phyloP scores from a whole-genome alignment of 1,284 basidiomycete genomes.

The Agaricales sp. region DNA sequence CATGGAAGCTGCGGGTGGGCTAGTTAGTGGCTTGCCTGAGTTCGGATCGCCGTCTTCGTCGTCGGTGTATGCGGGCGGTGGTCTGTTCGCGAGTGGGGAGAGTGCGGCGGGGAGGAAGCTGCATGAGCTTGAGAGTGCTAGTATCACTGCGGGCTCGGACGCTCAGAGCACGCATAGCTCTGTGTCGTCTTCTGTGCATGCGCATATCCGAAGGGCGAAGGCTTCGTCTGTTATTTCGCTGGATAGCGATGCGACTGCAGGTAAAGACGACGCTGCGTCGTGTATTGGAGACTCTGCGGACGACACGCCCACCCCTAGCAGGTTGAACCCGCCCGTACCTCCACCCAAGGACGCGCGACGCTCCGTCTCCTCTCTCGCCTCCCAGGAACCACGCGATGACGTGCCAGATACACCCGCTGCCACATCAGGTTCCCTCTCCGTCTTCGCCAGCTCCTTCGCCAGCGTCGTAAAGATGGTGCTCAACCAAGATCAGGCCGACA shows the following conservation, averaged over 20 bases:
- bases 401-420: neutral
- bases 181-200: constrained; percentile 23
- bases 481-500: constrained; percentile 22
- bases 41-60: constrained; percentile 9
- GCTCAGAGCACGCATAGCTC: constrained; percentile 12
- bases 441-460: neutral
- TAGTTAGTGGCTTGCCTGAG: constrained; percentile 28
- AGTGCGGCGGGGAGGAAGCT: constrained; percentile 33
- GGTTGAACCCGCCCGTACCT: constrained; percentile 8
- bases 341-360: constrained; percentile 10
- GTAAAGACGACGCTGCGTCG: constrained; percentile 10
- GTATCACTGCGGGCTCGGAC: constrained; percentile 9
- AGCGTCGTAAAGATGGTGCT: constrained; percentile 21
- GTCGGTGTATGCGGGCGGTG: neutral
- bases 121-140: constrained; percentile 33
- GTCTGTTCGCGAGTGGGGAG: neutral
- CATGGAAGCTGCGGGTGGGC: constrained; percentile 38
- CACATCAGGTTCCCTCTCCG: neutral
- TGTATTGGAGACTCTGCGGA: constrained; percentile 20
- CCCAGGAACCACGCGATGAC: neutral
- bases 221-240: constrained; percentile 21
- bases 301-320: constrained; percentile 1
- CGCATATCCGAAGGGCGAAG: constrained; percentile 27
- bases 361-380: constrained; percentile 24
- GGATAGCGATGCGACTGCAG: constrained; percentile 16